phyloP scores from a whole-genome alignment of 129 eudicot species.

The Calendula officinalis region DNA sequence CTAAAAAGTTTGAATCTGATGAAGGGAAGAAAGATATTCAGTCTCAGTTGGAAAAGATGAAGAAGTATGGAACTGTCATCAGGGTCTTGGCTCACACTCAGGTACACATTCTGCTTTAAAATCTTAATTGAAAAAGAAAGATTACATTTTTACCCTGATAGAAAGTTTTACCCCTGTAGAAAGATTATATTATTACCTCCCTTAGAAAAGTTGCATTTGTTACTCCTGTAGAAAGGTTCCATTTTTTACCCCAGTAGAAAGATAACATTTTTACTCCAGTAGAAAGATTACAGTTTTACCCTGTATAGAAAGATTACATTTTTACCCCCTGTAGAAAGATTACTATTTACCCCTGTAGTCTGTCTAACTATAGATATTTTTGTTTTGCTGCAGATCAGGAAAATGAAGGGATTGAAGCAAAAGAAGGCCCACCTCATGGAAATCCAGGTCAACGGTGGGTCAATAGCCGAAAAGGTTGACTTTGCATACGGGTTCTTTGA shows the following conservation, averaged over 20 bases:
- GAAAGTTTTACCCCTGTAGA: too few relatives aligned
- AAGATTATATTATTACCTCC: too few relatives aligned
- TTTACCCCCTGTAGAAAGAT: too few relatives aligned
- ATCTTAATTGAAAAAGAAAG: background rate
- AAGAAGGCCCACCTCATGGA: slow-evolving; percentile 82
- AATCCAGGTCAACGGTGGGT: slow-evolving; percentile 70
- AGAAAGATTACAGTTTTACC: too few relatives aligned
- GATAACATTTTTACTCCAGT: too few relatives aligned
- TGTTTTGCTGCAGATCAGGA: slow-evolving; percentile 46
- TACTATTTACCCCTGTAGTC: too few relatives aligned
- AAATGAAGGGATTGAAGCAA: slow-evolving; percentile 75
- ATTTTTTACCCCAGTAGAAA: too few relatives aligned
- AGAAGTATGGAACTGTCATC: slow-evolving; percentile 59
- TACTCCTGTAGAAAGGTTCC: too few relatives aligned
- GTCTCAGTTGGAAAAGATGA: slow-evolving; percentile 64
- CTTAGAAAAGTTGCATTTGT: too few relatives aligned
- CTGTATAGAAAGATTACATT: too few relatives aligned
- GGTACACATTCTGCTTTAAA: background rate
- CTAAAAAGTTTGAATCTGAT: slow-evolving; percentile 58
- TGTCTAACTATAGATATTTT: background rate
- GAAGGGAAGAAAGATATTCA: slow-evolving; percentile 70
- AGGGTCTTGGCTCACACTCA: slow-evolving; percentile 66
- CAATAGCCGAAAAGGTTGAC: slow-evolving; percentile 64
- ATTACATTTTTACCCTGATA: too few relatives aligned
- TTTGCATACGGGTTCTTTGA: slow-evolving; percentile 63